Conservation (phyloP, 768 basidiomycete species). For the Lactarius tabidus region DNA sequence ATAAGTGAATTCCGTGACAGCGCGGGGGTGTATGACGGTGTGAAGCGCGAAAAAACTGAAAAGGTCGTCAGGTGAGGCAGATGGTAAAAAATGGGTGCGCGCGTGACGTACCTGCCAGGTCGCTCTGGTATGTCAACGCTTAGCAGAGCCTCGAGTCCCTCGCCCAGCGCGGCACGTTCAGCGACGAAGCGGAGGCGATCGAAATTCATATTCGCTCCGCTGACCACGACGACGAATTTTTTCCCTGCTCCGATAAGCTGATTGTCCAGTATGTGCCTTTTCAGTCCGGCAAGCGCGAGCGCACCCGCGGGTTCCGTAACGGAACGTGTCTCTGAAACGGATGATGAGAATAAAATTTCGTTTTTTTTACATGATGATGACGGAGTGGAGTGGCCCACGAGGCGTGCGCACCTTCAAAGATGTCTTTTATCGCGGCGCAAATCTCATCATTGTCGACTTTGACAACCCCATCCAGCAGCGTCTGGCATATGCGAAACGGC, state of each 20-base stretch:
- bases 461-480: conserved; percentile 76
- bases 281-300: conserved; percentile 85
- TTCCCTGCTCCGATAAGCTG: conserved; percentile 78
- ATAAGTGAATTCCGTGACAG: conserved; percentile 95
- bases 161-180: conserved; percentile 95
- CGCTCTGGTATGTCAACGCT: conserved; percentile 92
- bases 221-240: conserved; percentile 87
- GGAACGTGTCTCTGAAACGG: conserved; percentile 77
- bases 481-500: conserved; percentile 87
- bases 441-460: conserved; percentile 93
- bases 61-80: neutral
- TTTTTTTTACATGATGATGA: too few relatives aligned
- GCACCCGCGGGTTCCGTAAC: conserved; percentile 97
- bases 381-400: too few relatives aligned
- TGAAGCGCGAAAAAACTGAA: conserved; percentile 84
- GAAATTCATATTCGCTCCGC: conserved; percentile 99
- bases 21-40: conserved; percentile 81
- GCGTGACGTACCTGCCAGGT: conserved; percentile 70
- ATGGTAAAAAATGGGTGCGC: neutral
- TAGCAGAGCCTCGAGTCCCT: conserved; percentile 88
- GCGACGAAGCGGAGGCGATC: conserved; percentile 95
- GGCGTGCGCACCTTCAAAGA: conserved; percentile 86
- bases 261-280: conserved; percentile 79
- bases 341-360: conserved; percentile 12
- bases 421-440: conserved; percentile 98